Conservation (phyloP, 306 rosid species). For the Gastrolobium bilobum region DNA sequence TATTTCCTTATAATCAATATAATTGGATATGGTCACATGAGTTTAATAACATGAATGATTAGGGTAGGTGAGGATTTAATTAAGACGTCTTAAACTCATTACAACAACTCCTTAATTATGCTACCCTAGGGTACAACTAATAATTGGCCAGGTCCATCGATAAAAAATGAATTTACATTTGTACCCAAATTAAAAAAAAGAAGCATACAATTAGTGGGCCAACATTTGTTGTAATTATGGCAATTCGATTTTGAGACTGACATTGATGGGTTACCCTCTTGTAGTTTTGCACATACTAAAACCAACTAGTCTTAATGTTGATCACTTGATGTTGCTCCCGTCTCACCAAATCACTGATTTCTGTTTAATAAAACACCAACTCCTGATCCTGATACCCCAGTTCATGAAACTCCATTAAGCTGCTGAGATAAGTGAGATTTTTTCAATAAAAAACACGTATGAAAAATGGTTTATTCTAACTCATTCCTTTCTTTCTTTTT, state of each 20-base stretch:
- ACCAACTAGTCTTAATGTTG: neutral
- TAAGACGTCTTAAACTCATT: conserved; percentile 19
- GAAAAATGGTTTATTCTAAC: conserved; percentile 11
- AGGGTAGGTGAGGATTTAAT: conserved; percentile 8
- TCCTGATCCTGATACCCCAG: neutral
- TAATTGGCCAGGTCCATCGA: conserved; percentile 13
- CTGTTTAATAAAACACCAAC: conserved; percentile 14
- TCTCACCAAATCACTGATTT: conserved; percentile 45
- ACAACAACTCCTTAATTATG: conserved; percentile 27
- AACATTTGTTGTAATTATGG: conserved; percentile 28
- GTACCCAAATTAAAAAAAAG: conserved; percentile 17
- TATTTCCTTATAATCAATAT: conserved; percentile 20
- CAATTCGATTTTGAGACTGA: neutral
- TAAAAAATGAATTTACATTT: neutral
- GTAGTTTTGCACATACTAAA: conserved; percentile 25
- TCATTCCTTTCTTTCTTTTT: neutral
- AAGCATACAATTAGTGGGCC: conserved; percentile 24
- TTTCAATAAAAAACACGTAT: conserved; percentile 21
- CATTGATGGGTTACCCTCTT: neutral
- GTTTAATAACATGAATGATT: conserved; percentile 10
- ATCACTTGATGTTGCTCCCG: neutral
- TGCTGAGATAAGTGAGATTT: neutral
- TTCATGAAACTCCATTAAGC: conserved; percentile 7
- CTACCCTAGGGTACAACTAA: conserved; percentile 15
- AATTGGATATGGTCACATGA: neutral